Base-by-base conservation (phyloP, 306 rosid species). In the Citrullus colocynthis region DNA sequence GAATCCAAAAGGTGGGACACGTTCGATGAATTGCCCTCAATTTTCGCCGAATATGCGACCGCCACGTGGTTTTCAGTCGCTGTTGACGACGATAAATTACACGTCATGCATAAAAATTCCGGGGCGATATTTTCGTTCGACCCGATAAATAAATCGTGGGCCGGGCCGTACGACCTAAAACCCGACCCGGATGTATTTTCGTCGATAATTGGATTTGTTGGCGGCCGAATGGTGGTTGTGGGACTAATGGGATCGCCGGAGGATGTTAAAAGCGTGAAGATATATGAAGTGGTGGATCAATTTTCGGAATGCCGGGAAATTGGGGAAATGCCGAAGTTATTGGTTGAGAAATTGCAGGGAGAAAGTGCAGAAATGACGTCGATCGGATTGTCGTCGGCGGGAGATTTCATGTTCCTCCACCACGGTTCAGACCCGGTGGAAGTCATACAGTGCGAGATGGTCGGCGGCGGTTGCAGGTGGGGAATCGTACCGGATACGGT, bases 281-380 rank as follows among this genome's bases (percentile, higher is more conserved):
- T 91, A 69, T 88, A 92, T 91, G 84, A 80, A 42, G 84, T 83
- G 64, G 78, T 44, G 4, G 91, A 80, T n/a, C 88, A 78, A 71
- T 55, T 77, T 49, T 54, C 77, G 65, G 85, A 73, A 74, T 41
- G 67, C 6, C 80, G 78, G 78, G 85, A 83, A 71, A 58, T 91
- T 1, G 90, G 90, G 1, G 93, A 90, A 85, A 89, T 91, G 97
- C 96, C 97, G 13, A 77, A 45, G 78, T 85, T 59, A 83, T 60
- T 90, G 84, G 80, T 88, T 63, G 78, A 64, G 78, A 91, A 83
- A 80, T 1, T 93, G 30, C 80, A 45, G 32, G 83, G 93, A 0
- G 92, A 86, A 74, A 78, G 83, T 41, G 73, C 56, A 39, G 80
- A 60, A 41, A 81, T 82, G 41, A 30, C 88, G 80, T 90, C 90